Percentiles rank a stretch among this genome's conserved stretches.
These are phyloP conservation scores for Alternaria longipes DNA, from an alignment of 2,329 filamentous ascomycete genomes.

Conservation along the genomic window DNA sequence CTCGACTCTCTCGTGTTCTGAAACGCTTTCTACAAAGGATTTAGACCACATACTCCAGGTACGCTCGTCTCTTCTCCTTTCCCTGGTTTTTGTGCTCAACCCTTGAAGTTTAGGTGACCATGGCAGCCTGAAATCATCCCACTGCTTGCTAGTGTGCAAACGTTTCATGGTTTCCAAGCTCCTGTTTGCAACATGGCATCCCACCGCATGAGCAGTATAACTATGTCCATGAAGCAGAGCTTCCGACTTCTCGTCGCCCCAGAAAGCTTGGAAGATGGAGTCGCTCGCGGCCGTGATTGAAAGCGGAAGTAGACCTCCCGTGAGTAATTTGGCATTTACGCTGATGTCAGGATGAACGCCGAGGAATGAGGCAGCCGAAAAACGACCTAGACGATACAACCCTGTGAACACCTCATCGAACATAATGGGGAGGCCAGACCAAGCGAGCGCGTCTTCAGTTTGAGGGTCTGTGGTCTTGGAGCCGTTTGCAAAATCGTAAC, in stretches of 20 bases:
- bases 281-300: slow-evolving; percentile 79
- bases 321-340: slow-evolving; percentile 84
- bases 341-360: slow-evolving; percentile 75
- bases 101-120: background rate
- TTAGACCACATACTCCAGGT: slow-evolving; percentile 78
- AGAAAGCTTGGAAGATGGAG: slow-evolving; percentile 75
- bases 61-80: background rate
- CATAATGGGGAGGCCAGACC: slow-evolving; percentile 79
- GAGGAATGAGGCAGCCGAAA: slow-evolving; percentile 75
- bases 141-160: slow-evolving; percentile 5
- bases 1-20: slow-evolving; percentile 64
- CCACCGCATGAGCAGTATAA: slow-evolving; percentile 85
- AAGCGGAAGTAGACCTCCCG: slow-evolving; percentile 79
- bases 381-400: slow-evolving; percentile 79
- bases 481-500: slow-evolving; percentile 62
- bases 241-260: slow-evolving; percentile 76
- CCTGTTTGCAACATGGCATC: slow-evolving; percentile 79
- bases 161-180: slow-evolving; percentile 66
- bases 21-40: slow-evolving; percentile 67
- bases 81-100: background rate
- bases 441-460: slow-evolving; percentile 50
- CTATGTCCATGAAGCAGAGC: slow-evolving; percentile 85
- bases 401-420: slow-evolving; percentile 92
- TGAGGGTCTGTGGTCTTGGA: background rate
- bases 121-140: slow-evolving; percentile 1